Base-by-base conservation (phyloP, 129 eudicot genomes). In the Tanacetum coccineum region DNA sequence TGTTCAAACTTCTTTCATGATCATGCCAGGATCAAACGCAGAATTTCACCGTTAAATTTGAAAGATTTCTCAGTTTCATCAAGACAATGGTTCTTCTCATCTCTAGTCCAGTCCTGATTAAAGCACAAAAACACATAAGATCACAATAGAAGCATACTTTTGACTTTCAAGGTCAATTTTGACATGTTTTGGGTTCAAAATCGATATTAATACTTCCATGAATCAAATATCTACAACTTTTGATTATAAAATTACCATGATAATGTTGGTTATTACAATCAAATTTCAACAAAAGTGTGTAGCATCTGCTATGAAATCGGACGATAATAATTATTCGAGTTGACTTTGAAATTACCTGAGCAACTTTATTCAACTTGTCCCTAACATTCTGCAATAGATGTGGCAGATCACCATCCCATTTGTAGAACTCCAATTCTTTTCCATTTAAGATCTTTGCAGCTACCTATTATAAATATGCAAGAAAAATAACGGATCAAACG, bases 61-160 rank as follows among this genome's bases (percentile, higher is more conserved):
- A 93, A 93, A 2, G 96, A 93, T 66, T 86, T 93, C 85, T 88
- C 92, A 1, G 99, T 93, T 81, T 89, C 99, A 81, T 93, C 93
- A 70, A 93, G 79, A 69, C 96, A 93, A 68, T 77, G 99, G 75
- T 89, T 79, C 89, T 89, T 93, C 78, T 93, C 93, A 58, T 89
- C 99, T 68, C 94, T 82, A 32, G 86, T 94, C 99, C 99, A 94
- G 60, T 70, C 79, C 99, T 94, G 84, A 46, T 52, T 3, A 66
- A 61, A 59, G 5, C 61, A 64, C 49, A 71, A 59, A 17, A 52
- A 62, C 5, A 15, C 9, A 69, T 73, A 6, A 76, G 59, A 60
- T 68, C 50, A 42, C 26, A 5, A 12, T 64, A 40, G 17, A 46
- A 68, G 58, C 70, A 61, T 21, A 73, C 55, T 25, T 39, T 67